Evolutionary conservation across 2,329 filamentous ascomycete species (phyloP).

Genomic region (Aspergillus sp.): DNA sequence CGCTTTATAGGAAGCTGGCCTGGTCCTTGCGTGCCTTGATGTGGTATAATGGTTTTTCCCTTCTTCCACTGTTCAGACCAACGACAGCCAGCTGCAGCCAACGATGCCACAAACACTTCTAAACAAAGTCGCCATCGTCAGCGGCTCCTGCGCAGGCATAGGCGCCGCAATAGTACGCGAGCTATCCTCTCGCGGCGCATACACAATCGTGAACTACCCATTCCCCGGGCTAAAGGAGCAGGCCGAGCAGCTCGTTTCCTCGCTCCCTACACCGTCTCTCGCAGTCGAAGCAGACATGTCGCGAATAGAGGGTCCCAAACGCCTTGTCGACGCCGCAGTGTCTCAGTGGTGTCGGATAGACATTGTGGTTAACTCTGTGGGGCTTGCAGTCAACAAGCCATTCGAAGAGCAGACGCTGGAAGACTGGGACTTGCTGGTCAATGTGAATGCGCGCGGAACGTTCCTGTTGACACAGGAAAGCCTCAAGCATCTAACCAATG

Average conservation of each 20-base stretch:
- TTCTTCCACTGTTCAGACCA: too few species aligned
- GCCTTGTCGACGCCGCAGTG: slow-evolving; percentile 39
- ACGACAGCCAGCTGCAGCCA: too few species aligned
- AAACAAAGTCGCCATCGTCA: slow-evolving; percentile 27
- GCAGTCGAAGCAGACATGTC: slow-evolving; percentile 15
- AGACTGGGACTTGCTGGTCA: slow-evolving; percentile 24
- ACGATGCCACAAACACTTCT: not conserved
- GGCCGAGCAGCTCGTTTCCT: slow-evolving; percentile 28
- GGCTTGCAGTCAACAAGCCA: slow-evolving; percentile 38
- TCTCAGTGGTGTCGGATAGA: slow-evolving; percentile 39
- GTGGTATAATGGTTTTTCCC: too few species aligned
- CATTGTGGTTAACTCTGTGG: slow-evolving; percentile 32
- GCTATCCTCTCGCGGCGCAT: slow-evolving; percentile 48
- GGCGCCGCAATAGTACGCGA: slow-evolving; percentile 32
- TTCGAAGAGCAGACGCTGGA: slow-evolving; percentile 35
- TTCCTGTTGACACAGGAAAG: slow-evolving; percentile 26
- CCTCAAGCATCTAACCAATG: slow-evolving; percentile 40
- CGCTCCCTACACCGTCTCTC: slow-evolving; percentile 32
- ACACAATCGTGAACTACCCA: slow-evolving; percentile 53
- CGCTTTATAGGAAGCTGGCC: too few species aligned
- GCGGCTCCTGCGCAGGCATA: slow-evolving; percentile 25
- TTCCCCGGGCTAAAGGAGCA: slow-evolving; percentile 24
- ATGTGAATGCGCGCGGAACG: slow-evolving; percentile 20
- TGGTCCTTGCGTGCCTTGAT: too few species aligned
- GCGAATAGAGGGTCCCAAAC: too few species aligned